A percentile compares a stretch with the other conserved stretches of the same genome.
Evolutionary conservation across 192 early-diverging fungal genomes (phyloP).

Genomic region (Coemansia nantahalensis): DNA sequence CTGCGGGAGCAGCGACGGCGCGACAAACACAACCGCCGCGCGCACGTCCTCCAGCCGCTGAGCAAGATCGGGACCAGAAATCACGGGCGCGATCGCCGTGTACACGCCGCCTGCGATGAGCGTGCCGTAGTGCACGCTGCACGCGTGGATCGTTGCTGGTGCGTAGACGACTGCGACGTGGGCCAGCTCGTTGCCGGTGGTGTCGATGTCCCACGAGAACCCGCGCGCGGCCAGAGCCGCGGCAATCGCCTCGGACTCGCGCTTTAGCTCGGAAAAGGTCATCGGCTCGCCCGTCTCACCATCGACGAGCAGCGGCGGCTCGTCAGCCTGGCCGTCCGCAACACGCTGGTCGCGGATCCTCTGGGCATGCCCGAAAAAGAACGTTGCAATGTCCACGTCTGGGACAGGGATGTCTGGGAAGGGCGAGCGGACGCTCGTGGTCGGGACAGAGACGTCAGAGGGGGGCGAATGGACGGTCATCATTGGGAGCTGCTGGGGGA

Average conservation of each 20-base stretch:
- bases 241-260: conserved; percentile 17
- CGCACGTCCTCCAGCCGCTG: conserved; percentile 7
- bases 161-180: conserved; percentile 12
- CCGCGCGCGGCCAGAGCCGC: conserved; percentile 1
- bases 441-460: no score
- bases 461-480: no score
- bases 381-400: conserved; percentile 20
- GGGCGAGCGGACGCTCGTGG: conserved; percentile 37
- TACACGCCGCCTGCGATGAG: conserved; percentile 35
- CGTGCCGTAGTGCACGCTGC: conserved; percentile 23
- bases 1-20: conserved; percentile 13
- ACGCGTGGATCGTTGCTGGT: conserved; percentile 11
- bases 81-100: conserved; percentile 12
- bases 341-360: background rate
- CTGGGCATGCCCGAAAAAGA: conserved; percentile 19
- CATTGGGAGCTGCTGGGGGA: no score
- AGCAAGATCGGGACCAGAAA: background rate
- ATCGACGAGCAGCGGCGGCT: conserved; percentile 17
- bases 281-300: conserved; percentile 5
- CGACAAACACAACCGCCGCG: conserved; percentile 16
- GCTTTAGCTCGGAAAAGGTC: conserved; percentile 23
- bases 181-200: background rate
- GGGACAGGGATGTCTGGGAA: conserved; percentile 22
- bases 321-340: background rate
- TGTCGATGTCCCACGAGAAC: conserved; percentile 3